Evolutionary conservation across 176 grass and related monocot species (phyloP).

Genomic region (Hyparrhenia diplandra): DNA sequence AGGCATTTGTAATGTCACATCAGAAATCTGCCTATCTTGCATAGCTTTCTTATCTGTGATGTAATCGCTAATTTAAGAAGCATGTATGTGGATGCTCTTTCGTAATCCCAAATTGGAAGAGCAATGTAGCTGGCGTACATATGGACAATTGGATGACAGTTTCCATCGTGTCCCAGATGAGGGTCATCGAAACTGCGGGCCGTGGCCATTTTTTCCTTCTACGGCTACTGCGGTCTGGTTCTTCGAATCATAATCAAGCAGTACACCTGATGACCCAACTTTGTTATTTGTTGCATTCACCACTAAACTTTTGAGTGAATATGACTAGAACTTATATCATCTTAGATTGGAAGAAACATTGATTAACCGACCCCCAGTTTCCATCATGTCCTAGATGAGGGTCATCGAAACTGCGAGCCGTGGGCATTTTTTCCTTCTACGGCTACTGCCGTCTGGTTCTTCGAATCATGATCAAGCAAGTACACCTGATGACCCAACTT

Average conservation of each 20-base stretch:
- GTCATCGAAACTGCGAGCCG: neutral
- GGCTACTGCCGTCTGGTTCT: neutral
- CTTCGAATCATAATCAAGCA: neutral
- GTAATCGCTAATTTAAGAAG: too few species aligned
- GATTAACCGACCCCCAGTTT: too few species aligned
- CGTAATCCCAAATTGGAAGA: neutral
- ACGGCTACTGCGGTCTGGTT: neutral
- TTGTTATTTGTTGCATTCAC: neutral
- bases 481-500: neutral
- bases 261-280: neutral
- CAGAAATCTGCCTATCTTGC: neutral
- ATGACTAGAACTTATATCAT: too few species aligned
- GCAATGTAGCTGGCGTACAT: neutral
- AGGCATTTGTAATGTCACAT: neutral
- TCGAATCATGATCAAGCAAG: neutral
- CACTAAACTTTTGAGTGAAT: too few species aligned
- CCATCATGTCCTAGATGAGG: too few species aligned
- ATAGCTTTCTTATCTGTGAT: neutral
- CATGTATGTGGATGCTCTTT: too few species aligned
- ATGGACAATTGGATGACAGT: neutral
- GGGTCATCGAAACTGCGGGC: neutral
- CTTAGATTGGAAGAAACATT: too few species aligned
- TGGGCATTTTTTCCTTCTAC: neutral
- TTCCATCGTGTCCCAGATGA: too few species aligned
- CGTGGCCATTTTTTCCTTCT: neutral